These are phyloP conservation scores for Mitragyna speciosa DNA, from an alignment of 257 asterid genomes.

Conservation along the genomic window DNA sequence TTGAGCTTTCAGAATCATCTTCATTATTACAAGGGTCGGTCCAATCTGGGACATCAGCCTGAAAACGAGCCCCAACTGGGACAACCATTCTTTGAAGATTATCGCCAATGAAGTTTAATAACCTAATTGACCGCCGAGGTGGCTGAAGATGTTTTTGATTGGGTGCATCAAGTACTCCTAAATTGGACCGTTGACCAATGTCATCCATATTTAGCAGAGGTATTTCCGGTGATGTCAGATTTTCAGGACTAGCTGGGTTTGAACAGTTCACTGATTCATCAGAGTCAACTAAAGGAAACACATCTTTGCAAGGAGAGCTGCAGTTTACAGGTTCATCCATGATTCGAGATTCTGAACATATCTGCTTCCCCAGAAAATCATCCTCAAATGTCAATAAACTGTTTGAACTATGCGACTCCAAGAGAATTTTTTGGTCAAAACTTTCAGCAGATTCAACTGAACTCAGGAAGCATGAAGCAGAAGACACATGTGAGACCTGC, in stretches of 20 bases:
- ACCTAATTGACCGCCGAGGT: constrained; percentile 41
- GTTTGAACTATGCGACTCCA: constrained; percentile 44
- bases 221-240: constrained; percentile 22
- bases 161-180: constrained; percentile 24
- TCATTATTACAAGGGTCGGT: constrained; percentile 29
- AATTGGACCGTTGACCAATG: constrained; percentile 28
- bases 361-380: constrained; percentile 35
- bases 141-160: constrained; percentile 35
- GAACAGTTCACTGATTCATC: constrained; percentile 59
- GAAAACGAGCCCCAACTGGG: constrained; percentile 83
- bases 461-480: constrained; percentile 50
- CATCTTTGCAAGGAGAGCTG: constrained; percentile 30
- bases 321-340: constrained; percentile 28
- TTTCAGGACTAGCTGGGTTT: constrained; percentile 43
- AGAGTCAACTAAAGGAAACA: constrained; percentile 37
- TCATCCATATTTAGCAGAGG: constrained; percentile 22
- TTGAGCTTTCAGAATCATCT: constrained; percentile 38
- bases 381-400: constrained; percentile 48
- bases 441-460: constrained; percentile 41
- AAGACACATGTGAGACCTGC: constrained; percentile 47
- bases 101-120: constrained; percentile 41
- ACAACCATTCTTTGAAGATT: constrained; percentile 44
- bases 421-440: constrained; percentile 29
- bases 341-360: constrained; percentile 30
- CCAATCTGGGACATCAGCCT: constrained; percentile 72